Evolutionary conservation across 2,329 filamentous ascomycete species (phyloP).

Genomic region (Aspergillus sp.): DNA sequence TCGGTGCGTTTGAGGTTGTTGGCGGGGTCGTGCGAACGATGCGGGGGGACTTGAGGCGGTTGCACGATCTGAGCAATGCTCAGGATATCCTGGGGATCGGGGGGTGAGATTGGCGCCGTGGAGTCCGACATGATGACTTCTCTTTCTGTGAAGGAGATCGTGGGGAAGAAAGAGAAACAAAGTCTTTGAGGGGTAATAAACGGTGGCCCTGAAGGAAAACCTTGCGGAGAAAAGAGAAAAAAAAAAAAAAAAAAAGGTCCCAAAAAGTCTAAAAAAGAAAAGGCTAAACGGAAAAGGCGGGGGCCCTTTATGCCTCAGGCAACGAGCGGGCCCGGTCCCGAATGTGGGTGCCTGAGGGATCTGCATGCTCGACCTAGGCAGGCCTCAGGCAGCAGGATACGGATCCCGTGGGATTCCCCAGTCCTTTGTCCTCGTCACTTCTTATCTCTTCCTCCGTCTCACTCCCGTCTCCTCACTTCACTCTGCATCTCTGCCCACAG

Average conservation of each 20-base stretch:
- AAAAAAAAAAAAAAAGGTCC: neutral
- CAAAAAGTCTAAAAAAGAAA: neutral
- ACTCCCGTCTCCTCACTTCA: neutral
- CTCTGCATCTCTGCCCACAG: neutral
- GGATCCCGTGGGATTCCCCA: constrained; percentile 6
- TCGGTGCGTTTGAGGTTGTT: constrained; percentile 84
- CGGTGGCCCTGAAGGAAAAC: neutral
- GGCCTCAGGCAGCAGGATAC: constrained; percentile 4
- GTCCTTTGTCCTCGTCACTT: neutral
- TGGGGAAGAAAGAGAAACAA: neutral
- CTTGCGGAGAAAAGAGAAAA: constrained; percentile 1
- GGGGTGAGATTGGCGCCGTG: neutral
- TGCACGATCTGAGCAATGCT: constrained; percentile 47
- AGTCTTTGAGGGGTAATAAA: neutral
- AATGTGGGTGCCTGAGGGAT: constrained; percentile 31
- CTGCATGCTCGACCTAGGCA: neutral
- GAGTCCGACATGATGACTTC: constrained; percentile 1
- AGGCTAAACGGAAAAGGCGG: neutral
- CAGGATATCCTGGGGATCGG: constrained; percentile 28
- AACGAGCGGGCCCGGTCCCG: neutral
- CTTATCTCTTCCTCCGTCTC: neutral
- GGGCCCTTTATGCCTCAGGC: constrained; percentile 5
- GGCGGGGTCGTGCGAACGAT: constrained; percentile 66
- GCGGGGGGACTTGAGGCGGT: constrained; percentile 50
- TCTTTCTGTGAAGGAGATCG: neutral